Percentiles rank a stretch among this genome's conserved stretches.
These are phyloP conservation scores for Phytophthora rubi DNA, from an alignment of 352 stramenopile species.

Conservation along the genomic window DNA sequence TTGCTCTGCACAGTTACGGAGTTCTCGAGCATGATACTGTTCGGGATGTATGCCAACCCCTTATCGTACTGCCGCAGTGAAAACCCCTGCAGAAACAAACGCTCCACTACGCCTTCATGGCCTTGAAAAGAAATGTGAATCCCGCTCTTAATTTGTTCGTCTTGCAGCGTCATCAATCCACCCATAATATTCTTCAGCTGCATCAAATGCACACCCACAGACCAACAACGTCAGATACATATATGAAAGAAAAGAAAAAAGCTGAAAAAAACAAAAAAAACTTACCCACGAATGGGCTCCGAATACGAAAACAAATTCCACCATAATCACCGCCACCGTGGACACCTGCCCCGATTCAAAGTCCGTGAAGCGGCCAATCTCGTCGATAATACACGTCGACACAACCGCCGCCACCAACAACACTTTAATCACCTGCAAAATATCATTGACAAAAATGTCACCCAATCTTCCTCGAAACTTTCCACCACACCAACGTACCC, in stretches of 20 bases:
- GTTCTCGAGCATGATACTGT: conserved; percentile 80
- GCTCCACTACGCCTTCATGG: conserved; percentile 84
- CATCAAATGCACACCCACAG: not conserved
- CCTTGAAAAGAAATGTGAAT: conserved; percentile 74
- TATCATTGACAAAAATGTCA: not conserved
- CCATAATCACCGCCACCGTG: conserved; percentile 76
- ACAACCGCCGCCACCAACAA: conserved; percentile 82
- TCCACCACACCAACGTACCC: conserved; percentile 32
- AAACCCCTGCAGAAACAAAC: conserved; percentile 84
- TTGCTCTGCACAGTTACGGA: conserved; percentile 77
- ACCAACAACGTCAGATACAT: not conserved
- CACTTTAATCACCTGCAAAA: conserved; percentile 76
- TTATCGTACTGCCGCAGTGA: conserved; percentile 86
- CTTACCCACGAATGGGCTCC: conserved; percentile 82
- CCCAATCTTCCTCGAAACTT: not conserved
- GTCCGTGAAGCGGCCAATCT: conserved; percentile 77
- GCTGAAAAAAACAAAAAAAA: conserved; percentile 14
- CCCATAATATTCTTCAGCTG: conserved; percentile 89
- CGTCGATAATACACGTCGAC: conserved; percentile 86
- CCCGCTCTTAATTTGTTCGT: conserved; percentile 86
- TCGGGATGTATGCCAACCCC: conserved; percentile 81
- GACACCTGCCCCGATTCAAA: conserved; percentile 86
- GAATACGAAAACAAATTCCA: conserved; percentile 83
- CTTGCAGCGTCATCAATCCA: conserved; percentile 77
- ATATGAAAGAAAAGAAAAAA: conserved; percentile 13